phyloP scores from a whole-genome alignment of 768 basidiomycete species.

The Glaciozyma martinii region DNA sequence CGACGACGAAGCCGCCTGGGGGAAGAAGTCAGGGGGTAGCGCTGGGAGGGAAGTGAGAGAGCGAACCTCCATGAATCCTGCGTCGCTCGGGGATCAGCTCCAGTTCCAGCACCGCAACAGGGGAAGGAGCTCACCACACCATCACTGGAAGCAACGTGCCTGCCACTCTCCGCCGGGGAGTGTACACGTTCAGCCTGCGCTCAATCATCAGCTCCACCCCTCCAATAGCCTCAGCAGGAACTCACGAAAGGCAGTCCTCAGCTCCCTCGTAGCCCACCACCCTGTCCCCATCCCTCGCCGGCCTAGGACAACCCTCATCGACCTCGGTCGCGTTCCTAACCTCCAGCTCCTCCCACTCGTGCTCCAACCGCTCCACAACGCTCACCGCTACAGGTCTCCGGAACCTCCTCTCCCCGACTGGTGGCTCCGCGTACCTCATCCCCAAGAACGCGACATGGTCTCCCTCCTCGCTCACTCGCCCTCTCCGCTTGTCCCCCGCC shows the following conservation, averaged over 20 bases:
- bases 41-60: not conserved
- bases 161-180: slow-evolving; percentile 12
- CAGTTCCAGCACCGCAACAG: not conserved
- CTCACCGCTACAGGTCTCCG: not conserved
- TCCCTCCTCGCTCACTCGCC: no score
- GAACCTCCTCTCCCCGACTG: slow-evolving; percentile 15
- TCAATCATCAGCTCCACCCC: not conserved
- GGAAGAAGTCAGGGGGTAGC: slow-evolving; percentile 30
- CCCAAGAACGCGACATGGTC: not conserved
- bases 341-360: slow-evolving; percentile 4
- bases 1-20: slow-evolving; percentile 31
- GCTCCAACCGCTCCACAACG: not conserved
- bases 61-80: slow-evolving; percentile 25
- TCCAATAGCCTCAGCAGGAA: not conserved
- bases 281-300: slow-evolving; percentile 10
- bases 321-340: not conserved
- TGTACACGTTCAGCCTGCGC: slow-evolving; percentile 24
- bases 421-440: slow-evolving; percentile 13
- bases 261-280: slow-evolving; percentile 18
- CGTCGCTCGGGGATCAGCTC: not conserved
- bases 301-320: slow-evolving; percentile 20
- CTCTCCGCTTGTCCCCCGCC: no score
- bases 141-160: slow-evolving; percentile 21
- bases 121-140: slow-evolving; percentile 14
- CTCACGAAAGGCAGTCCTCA: slow-evolving; percentile 30